These are phyloP conservation scores for Tetracentron sinense DNA, from an alignment of 164 flowering plant genomes.

Conservation along the genomic window DNA sequence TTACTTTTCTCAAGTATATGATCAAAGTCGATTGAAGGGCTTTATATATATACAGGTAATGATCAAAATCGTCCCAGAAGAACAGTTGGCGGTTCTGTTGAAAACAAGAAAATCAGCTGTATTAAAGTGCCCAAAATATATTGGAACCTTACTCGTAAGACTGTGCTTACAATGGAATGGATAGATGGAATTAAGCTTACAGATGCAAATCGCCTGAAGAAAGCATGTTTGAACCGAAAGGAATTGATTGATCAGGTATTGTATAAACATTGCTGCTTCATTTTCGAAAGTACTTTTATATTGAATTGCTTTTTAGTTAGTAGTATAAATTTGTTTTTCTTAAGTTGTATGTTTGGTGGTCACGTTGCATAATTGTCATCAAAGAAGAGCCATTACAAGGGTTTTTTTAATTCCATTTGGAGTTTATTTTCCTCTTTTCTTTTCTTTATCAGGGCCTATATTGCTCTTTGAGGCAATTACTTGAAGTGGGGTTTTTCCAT, in stretches of 20 bases:
- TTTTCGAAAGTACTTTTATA: background rate
- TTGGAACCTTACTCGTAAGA: conserved; percentile 78
- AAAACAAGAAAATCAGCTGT: conserved; percentile 22
- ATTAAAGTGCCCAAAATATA: conserved; percentile 87
- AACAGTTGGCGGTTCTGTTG: conserved; percentile 17
- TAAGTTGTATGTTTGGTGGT: background rate
- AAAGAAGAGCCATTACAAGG: background rate
- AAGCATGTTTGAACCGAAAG: conserved; percentile 58
- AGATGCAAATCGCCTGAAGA: conserved; percentile 53
- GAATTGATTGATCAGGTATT: conserved; percentile 78
- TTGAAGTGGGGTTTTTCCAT: conserved; percentile 98
- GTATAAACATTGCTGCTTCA: background rate
- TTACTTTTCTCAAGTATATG: background rate
- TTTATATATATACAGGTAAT: conserved; percentile 29
- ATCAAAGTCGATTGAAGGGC: background rate
- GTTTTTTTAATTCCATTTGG: background rate
- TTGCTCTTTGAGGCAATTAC: conserved; percentile 89
- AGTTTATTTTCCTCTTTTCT: conserved; percentile 4
- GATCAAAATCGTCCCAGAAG: conserved; percentile 21
- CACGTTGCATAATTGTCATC: background rate
- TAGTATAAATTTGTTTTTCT: background rate
- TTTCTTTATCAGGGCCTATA: conserved; percentile 60
- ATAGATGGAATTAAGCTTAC: conserved; percentile 93
- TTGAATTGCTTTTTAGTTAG: background rate
- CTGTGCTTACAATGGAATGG: conserved; percentile 99